Percentiles rank a stretch among this genome's conserved stretches.
Evolutionary conservation across 1,139 yeast species (phyloP).

Genomic region (Spathaspora sp.): DNA sequence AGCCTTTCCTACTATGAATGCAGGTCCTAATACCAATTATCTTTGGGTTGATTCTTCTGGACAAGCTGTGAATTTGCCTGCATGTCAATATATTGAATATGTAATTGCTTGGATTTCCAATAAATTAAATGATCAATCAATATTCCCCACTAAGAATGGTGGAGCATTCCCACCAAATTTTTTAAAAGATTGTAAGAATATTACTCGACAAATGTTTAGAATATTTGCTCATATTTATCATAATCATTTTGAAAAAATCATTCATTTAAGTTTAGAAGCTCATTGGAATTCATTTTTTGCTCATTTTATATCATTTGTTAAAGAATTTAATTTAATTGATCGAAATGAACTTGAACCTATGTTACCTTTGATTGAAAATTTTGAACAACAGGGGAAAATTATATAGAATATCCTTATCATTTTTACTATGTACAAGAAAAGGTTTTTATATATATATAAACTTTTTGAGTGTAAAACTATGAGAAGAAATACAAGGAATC

Average conservation of each 20-base stretch:
- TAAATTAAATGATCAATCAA: conserved; percentile 82
- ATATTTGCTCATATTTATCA: conserved; percentile 96
- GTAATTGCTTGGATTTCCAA: conserved; percentile 88
- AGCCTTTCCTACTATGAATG: conserved; percentile 90
- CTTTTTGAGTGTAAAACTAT: conserved; percentile 12
- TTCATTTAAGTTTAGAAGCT: conserved; percentile 89
- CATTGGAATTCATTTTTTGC: conserved; percentile 98
- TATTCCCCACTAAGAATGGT: conserved; percentile 92
- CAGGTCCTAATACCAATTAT: conserved; percentile 90
- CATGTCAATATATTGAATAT: conserved; percentile 87
- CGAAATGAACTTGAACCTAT: conserved; percentile 78
- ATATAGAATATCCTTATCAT: conserved; percentile 20
- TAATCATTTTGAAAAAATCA: conserved; percentile 88
- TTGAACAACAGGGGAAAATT: conserved; percentile 87
- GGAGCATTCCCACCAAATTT: conserved; percentile 91
- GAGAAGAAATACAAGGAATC: conserved; percentile 81
- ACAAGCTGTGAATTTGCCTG: conserved; percentile 84
- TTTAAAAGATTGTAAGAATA: conserved; percentile 78
- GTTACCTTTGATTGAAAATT: conserved; percentile 67
- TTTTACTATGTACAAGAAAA: neutral
- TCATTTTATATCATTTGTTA: conserved; percentile 85
- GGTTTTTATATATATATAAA: neutral
- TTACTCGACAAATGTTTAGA: conserved; percentile 88
- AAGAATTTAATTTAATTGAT: conserved; percentile 81
- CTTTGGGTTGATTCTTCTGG: conserved; percentile 83